Conservation (phyloP, 495 filamentous ascomycete species). For the Astrothelium macrocarpum region DNA sequence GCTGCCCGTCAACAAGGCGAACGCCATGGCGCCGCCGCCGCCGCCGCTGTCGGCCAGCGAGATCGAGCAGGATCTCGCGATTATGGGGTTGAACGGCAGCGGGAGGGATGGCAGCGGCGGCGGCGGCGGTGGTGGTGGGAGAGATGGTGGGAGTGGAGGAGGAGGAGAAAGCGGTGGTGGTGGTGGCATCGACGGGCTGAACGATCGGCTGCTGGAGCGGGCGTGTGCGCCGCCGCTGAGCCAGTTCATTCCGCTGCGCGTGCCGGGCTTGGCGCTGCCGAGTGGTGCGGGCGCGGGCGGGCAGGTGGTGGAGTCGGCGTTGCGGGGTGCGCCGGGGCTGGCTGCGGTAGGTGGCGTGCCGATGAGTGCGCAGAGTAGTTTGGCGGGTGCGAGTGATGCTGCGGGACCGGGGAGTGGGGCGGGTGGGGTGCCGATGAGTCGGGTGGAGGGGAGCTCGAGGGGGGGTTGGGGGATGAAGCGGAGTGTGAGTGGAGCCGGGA, state of each 20-base stretch:
- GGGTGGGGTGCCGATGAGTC: slow-evolving; percentile 15
- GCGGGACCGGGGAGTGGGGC: not conserved
- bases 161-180: no score
- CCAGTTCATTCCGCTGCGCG: not conserved
- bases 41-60: slow-evolving; percentile 24
- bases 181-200: slow-evolving; percentile 13
- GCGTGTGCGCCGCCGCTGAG: not conserved
- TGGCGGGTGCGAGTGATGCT: slow-evolving; percentile 20
- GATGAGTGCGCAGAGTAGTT: slow-evolving; percentile 26
- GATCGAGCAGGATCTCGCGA: slow-evolving; percentile 30
- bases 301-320: not conserved
- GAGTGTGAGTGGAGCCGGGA: slow-evolving; percentile 20
- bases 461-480: slow-evolving; percentile 18
- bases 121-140: not conserved
- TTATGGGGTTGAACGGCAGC: slow-evolving; percentile 26
- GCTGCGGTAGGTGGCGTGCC: slow-evolving; percentile 19
- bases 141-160: not conserved
- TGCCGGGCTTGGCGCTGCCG: slow-evolving; percentile 13
- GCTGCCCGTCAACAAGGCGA: slow-evolving; percentile 22
- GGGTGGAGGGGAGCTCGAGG: slow-evolving; percentile 12
- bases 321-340: not conserved
- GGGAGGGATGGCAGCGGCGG: slow-evolving; percentile 7
- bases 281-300: slow-evolving; percentile 13
- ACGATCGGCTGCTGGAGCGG: slow-evolving; percentile 19
- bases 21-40: slow-evolving; percentile 26